Evolutionary conservation across 768 basidiomycete species (phyloP).

Genomic region (Leucosporidium yakuticum): DNA sequence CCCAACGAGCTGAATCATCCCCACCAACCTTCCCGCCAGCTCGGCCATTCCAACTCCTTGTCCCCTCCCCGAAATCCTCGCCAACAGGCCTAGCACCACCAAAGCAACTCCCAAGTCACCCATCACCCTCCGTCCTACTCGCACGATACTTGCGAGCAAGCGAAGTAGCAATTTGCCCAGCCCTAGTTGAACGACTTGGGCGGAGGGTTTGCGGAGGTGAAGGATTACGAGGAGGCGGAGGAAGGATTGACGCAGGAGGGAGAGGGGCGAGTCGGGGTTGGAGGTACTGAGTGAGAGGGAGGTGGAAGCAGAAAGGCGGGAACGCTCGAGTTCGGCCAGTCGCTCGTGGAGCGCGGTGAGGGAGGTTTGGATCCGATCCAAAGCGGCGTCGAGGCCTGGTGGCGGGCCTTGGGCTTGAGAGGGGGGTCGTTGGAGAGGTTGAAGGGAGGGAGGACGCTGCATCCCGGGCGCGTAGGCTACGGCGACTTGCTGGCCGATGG

Average conservation of each 20-base stretch:
- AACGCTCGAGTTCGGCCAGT: slow-evolving; percentile 53
- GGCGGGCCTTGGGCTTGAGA: too few relatives aligned
- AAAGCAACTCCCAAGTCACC: slow-evolving; percentile 6
- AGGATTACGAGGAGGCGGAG: background rate
- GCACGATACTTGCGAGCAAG: background rate
- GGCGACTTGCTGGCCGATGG: too few relatives aligned
- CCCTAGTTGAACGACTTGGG: too few relatives aligned
- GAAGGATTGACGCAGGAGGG: background rate
- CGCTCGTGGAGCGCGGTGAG: slow-evolving; percentile 76
- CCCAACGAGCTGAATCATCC: background rate
- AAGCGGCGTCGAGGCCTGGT: slow-evolving; percentile 59
- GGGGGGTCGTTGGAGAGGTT: too few relatives aligned
- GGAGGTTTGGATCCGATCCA: slow-evolving; percentile 74
- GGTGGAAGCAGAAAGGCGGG: background rate
- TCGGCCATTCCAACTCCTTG: background rate
- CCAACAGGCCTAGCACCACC: slow-evolving; percentile 3
- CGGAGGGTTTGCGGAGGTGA: background rate
- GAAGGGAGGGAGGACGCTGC: too few relatives aligned
- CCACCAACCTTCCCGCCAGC: slow-evolving; percentile 11
- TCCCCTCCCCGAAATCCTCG: slow-evolving; percentile 6
- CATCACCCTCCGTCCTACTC: background rate
- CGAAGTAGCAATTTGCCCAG: background rate
- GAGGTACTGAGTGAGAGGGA: background rate
- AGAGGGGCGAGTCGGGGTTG: background rate
- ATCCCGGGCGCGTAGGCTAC: too few relatives aligned